Evolutionary conservation across 176 grass and related monocot species (phyloP).

Genomic region (Aegilops sharonensis): DNA sequence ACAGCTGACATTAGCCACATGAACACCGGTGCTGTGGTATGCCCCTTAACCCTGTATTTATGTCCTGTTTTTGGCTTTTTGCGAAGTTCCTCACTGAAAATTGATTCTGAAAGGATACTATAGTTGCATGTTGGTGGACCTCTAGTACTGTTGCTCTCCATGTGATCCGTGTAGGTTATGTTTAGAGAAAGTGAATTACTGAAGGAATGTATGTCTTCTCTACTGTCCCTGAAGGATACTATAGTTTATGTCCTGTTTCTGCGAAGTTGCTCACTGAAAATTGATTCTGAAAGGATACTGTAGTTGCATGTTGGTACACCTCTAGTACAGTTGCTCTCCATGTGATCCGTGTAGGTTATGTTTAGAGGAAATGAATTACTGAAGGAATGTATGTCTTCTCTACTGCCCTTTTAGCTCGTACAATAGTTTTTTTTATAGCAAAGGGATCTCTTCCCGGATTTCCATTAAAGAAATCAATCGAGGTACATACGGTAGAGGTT

Average conservation of each 20-base stretch:
- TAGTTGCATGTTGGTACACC: not conserved
- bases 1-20: slow-evolving; percentile 91
- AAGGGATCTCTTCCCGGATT: no score
- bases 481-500: not conserved
- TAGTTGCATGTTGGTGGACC: not conserved
- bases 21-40: slow-evolving; percentile 88
- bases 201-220: not conserved
- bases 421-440: not conserved
- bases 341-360: not conserved
- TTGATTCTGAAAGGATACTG: not conserved
- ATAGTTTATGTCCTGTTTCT: not conserved
- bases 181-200: not conserved
- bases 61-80: not conserved
- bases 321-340: not conserved
- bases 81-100: not conserved
- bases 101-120: not conserved
- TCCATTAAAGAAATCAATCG: no score
- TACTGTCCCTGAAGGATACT: not conserved
- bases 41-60: not conserved
- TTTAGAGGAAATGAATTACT: not conserved
- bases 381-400: not conserved
- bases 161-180: not conserved
- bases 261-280: not conserved
- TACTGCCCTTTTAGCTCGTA: not conserved
- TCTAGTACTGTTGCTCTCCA: not conserved